Evolutionary conservation across 805 yeast genomes (phyloP), one percentile per base, ranked within the genome.

Genomic region (Saccharomycopsis schoenii): DNA sequence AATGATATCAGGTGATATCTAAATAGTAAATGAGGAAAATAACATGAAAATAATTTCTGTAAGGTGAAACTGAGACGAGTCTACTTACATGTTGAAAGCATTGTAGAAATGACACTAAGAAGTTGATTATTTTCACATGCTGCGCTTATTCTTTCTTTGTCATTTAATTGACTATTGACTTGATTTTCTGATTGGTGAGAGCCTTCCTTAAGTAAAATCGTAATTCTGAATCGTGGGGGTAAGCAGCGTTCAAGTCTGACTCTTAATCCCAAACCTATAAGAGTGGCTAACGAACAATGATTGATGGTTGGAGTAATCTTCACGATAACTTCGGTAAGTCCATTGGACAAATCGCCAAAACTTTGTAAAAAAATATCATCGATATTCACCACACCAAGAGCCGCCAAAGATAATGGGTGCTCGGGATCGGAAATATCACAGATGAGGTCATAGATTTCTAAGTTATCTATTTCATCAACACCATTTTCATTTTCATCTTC

Each of bases 51-150:
- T 34, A 21, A 47, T 19, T 47, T 24, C 1, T 19, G 34, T 4
- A 14, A 24, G 25, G 19, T 17, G 41, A 11, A 37, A n/a, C n/a
- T 14, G 12, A n/a, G 12, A 19, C 6, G 14, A 2, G 21, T 57
- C 34, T 21, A 55, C 34, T 34, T 55, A 40, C 99, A 94, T 2
- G 94, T 86, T 42, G 88, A 80, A 61, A 94, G 78, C 99, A 94
- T 94, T 65, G 87, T 90, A 66, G 91, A 87, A 43, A 94, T 88
- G n/a, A 94, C 99, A 37, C 84, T 80, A 47, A 92, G 75, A 52
- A 94, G 76, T 75, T 94, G 99, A 61, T 88, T 96, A 68, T 94
- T 94, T 69, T 94, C 99, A 72, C 98, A 92, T 0, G 99, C 99
- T 34, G 99, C 99, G 39, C 97, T 96, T 0, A 94, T 97, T 64